Base-by-base conservation (phyloP, 2,329 filamentous ascomycete genomes). In the Gremmenia infestans region DNA sequence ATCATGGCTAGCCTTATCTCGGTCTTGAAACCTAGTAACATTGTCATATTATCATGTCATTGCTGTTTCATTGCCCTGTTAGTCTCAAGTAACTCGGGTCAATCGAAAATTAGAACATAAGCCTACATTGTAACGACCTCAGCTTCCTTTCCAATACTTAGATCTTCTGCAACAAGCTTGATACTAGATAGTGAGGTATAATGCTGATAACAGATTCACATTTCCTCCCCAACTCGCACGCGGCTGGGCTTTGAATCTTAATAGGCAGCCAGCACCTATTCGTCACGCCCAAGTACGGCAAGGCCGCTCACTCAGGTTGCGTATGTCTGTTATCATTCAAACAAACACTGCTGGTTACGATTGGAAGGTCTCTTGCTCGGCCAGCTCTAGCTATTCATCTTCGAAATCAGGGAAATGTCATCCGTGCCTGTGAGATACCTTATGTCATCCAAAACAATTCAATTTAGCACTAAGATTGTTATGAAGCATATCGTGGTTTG, bases 21-120 rank as follows among this genome's bases (percentile, higher is more conserved):
- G 22, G 39, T 55, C 35, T 46, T 58, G 52, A 59, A 63, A 60
- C 56, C 50, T 52, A 54, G 48, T 58, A 39, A 53, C 48, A 57
- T 57, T 57, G 57, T 58, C 52, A 63, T 53, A 14, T 48, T 42
- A 56, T 25, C n/a, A 35, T 9, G 23, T 22, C 5, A 22, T 14
- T 45, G 19, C n/a, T 19, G 19, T 45, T 19, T 45, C 14, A 11
- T 5, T 12, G 11, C 19, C 11, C 19, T 45, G 12, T 32, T 6
- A 22, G n/a, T 40, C 37, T 40, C 15, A 5, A 40, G 37, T 40
- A 4, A 17, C 17, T 9, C 2, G 37, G 37, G 37, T 6, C 17
- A 15, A 9, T 15, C 7, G 15, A 17, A 6, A 40, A 11, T 7
- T 15, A 40, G 15, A 40, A 4, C 28, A 11, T 9, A 12, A 32